Evolutionary conservation across 352 stramenopile genomes (phyloP), one percentile per base, ranked within the genome.

Genomic region (Pythium plurisporium): DNA sequence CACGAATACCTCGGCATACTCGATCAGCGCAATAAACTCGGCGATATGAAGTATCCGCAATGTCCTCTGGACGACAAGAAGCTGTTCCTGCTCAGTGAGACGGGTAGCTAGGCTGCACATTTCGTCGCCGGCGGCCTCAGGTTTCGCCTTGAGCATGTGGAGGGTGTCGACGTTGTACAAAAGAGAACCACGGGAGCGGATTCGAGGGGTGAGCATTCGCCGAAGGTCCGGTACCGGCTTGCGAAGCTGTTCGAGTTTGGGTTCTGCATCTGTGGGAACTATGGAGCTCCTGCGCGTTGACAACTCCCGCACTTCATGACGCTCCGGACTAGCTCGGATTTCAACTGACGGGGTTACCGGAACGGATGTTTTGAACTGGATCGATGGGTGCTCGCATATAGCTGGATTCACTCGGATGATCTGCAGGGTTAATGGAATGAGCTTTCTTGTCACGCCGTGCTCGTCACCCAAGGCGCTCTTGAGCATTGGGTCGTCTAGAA

Each of bases 1-100:
- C 5, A 74, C 49, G 41, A 74, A 68, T 2, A 74, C 57, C 40
- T 74, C 64, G 0, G 56, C 58, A 53, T 69, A 78, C 47, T 78
- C 70, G n/a, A 73, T 31, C 9, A 75, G 47, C 30, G 72, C 22
- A 1, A 72, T 34, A 55, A 75, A 72, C 48, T 73, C 64, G 45
- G 61, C 40, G 26, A 64, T 64, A n/a, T 71, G 51, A 7, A 75
- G 60, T 4, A 75, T 59, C 7, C 46, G 55, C 1, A 62, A 30
- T 11, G 42, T 67, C 53, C 71, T 59, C 27, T 62, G 55, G 2
- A 70, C 64, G 8, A 66, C 25, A 4, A 56, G n/a, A n/a, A 59
- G 48, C 17, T 59, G 40, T 17, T 54, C 49, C 8, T 48, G 20
- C 3, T 64, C 56, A 19, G n/a, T 58, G 4, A 55, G 34, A 4